Evolutionary conservation across 148 eudicot genomes (phyloP).

Genomic region (Chenopodium berlandieri): DNA sequence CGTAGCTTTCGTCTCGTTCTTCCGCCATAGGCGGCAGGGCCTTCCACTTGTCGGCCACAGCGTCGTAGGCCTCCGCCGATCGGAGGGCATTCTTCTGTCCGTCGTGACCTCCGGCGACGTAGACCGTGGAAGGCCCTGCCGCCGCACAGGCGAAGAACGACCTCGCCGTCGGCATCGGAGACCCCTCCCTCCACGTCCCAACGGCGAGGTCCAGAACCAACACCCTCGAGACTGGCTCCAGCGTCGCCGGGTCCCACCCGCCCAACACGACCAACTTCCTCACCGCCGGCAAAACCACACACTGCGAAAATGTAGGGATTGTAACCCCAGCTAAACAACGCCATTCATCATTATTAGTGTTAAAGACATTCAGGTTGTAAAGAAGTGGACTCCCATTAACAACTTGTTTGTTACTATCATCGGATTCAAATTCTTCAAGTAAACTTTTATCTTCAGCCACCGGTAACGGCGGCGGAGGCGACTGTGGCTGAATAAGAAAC

Average conservation of each 20-base stretch:
- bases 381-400: background rate
- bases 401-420: background rate
- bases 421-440: too few relatives aligned
- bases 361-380: slow-evolving; percentile 28
- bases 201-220: slow-evolving; percentile 21
- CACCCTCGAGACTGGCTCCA: slow-evolving; percentile 33
- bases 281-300: slow-evolving; percentile 17
- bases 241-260: slow-evolving; percentile 42
- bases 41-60: slow-evolving; percentile 30
- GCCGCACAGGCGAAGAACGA: slow-evolving; percentile 39
- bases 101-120: slow-evolving; percentile 51
- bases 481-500: slow-evolving; percentile 27
- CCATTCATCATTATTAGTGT: slow-evolving; percentile 23
- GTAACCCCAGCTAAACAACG: slow-evolving; percentile 6
- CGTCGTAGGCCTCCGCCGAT: slow-evolving; percentile 40
- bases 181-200: slow-evolving; percentile 35
- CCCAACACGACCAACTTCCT: slow-evolving; percentile 33
- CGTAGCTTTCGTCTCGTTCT: slow-evolving; percentile 42
- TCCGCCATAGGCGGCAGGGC: slow-evolving; percentile 31
- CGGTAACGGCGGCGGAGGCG: background rate
- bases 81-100: slow-evolving; percentile 40
- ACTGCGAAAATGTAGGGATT: slow-evolving; percentile 38
- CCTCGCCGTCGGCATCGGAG: slow-evolving; percentile 31
- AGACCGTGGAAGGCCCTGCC: slow-evolving; percentile 12
- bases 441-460: too few relatives aligned